These are phyloP conservation scores for Seiridium unicorne DNA, from an alignment of 2,329 filamentous ascomycete species.

Conservation along the genomic window DNA sequence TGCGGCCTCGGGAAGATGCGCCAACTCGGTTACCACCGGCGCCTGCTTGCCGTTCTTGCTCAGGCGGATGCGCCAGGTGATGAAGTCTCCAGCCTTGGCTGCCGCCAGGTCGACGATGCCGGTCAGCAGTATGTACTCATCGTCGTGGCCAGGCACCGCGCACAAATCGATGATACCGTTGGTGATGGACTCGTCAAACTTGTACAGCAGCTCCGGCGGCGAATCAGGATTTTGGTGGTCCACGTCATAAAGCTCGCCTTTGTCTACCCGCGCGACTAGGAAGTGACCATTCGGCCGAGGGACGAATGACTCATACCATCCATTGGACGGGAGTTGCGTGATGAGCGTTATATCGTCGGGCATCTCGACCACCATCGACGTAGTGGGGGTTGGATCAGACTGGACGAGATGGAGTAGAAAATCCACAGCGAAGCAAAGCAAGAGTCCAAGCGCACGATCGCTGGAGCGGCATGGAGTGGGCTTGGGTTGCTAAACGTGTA, in stretches of 20 bases:
- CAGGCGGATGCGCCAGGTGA: slow-evolving; percentile 24
- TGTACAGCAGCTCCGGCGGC: slow-evolving; percentile 21
- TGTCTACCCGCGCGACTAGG: slow-evolving; percentile 25
- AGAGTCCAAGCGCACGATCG: too few species aligned
- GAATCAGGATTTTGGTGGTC: slow-evolving; percentile 22
- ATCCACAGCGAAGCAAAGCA: too few species aligned
- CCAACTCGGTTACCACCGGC: slow-evolving; percentile 18
- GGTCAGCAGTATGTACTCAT: slow-evolving; percentile 26
- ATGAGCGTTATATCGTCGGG: slow-evolving; percentile 17
- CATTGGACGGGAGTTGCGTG: slow-evolving; percentile 27
- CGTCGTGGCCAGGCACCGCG: slow-evolving; percentile 17
- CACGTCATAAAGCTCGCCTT: slow-evolving; percentile 27
- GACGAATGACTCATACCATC: slow-evolving; percentile 28
- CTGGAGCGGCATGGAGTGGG: too few species aligned
- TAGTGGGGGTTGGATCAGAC: too few species aligned
- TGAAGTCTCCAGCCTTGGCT: slow-evolving; percentile 21
- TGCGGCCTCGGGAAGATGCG: slow-evolving; percentile 16
- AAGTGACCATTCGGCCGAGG: slow-evolving; percentile 29
- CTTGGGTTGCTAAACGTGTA: too few species aligned
- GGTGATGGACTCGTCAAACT: slow-evolving; percentile 14
- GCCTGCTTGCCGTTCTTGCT: slow-evolving; percentile 21
- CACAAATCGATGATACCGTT: slow-evolving; percentile 25
- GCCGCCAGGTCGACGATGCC: slow-evolving; percentile 26
- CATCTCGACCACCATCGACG: background rate
- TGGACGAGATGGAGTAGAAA: too few species aligned